Base-by-base conservation (phyloP, 2,329 filamentous ascomycete genomes). In the Alternaria sp. region DNA sequence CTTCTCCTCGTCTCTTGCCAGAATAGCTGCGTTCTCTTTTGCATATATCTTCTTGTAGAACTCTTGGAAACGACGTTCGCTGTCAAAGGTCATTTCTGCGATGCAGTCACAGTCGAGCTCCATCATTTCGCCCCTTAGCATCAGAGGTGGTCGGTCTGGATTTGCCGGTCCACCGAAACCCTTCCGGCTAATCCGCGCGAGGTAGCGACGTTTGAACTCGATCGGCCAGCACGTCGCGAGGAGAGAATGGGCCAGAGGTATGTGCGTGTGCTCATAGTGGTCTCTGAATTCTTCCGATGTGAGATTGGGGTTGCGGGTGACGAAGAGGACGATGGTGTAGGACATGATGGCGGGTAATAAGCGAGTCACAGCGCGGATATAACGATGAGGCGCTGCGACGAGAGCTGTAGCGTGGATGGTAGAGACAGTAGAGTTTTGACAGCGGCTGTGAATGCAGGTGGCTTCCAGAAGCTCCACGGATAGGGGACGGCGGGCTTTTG, bases 41-140 rank as follows among this genome's bases (percentile, higher is more conserved):
- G 70, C 62, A 48, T 71, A 71, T n/a, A 73, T 60, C 14, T 36
- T 49, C 22, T 58, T 66, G 64, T 75, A 74, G 59, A 75, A 76
- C 3, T 61, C 46, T n/a, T 67, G 65, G 28, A 75, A 74, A 9
- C 48, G 57, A 8, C 61, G 54, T 51, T 76, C 73, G 52, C 41
- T 52, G 6, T 67, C 60, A 48, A 72, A 77, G 6, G 56, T 68
- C 64, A 72, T 59, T 28, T 75, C 69, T 22, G 67, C 59, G 16
- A 74, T 63, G 58, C 66, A 73, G 45, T 76, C 73, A 55, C 61
- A 74, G 57, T 74, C 72, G 22, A 75, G 59, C 22, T 68, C 66
- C 3, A 66, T 53, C 28, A 67, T 59, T 2, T 63, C 64, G 44
- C 74, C 73, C 38, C 70, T 60, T 34, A 76, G 55, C 7, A 68